Evolutionary conservation across 2,329 filamentous ascomycete species (phyloP), one percentile per base, ranked within the genome.

Genomic region (Capronia americana): DNA sequence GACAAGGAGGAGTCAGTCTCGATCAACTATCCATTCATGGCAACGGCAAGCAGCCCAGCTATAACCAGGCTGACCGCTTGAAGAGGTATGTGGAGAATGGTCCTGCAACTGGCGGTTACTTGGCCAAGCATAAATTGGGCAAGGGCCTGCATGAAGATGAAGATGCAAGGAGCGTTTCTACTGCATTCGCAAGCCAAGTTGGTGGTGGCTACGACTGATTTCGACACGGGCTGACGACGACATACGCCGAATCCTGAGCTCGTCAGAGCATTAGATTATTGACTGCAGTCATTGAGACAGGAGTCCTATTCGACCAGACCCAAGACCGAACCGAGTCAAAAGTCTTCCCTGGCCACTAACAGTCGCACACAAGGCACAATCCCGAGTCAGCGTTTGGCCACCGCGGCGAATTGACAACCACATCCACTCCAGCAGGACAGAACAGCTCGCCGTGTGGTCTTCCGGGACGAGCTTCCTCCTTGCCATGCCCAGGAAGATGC

Each of bases 141-240:
- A 80, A 81, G 55, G 80, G 81, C 55, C 78, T 81, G 26, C 79
- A 81, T 50, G 83, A 90, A 69, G 95, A 99, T 72, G 95, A 99
- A 72, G 95, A 98, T 77, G 92, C 95, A 75, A 92, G 95, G 80
- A 98, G 94, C 79, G 88, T 98, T 74, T 97, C 92, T 75, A 98
- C 95, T 60, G 93, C 93, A 57, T 99, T 98, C 81, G 93, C 94
- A 68, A 97, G 93, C 81, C 95, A 98, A 79, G 88, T 97, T 72
- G 93, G 92, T 63, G 84, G 85, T 50, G 85, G 82, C 72, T 87
- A 87, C 74, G 86, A 88, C 76, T 87, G 85, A 87, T 79, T 46
- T 34, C 23, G 48, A 30, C 32, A 57, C n/a, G 38, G 44, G 10
- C 12, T 17, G 48, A 57, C 28, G 65, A 67, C 38, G 34, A 56